A percentile compares a stretch with the other conserved stretches of the same genome.
These are phyloP conservation scores for Rhodotorula sp. DNA, from an alignment of 1,284 basidiomycete genomes.

Conservation along the genomic window DNA sequence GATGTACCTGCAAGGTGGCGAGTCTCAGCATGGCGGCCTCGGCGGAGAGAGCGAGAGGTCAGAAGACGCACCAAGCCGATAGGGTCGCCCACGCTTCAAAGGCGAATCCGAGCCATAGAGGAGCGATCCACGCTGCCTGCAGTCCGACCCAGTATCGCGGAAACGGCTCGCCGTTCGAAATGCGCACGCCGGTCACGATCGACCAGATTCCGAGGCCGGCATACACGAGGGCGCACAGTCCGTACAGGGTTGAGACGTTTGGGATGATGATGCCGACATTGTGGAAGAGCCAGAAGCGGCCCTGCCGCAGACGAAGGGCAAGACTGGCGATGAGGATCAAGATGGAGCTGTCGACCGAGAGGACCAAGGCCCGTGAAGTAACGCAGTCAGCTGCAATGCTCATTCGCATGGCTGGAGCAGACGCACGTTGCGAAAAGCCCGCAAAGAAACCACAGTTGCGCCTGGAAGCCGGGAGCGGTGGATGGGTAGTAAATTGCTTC, in stretches of 20 bases:
- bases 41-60: not conserved
- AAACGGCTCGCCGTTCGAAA: not conserved
- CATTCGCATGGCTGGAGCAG: not conserved
- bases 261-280: conserved; percentile 31
- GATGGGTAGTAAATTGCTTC: conserved; percentile 1
- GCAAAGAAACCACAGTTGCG: conserved; percentile 12
- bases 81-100: conserved; percentile 27
- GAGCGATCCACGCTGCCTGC: conserved; percentile 4
- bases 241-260: conserved; percentile 9
- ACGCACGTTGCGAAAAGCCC: conserved; percentile 1
- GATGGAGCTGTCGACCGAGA: conserved; percentile 1
- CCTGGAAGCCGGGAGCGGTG: not conserved
- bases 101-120: conserved; percentile 22
- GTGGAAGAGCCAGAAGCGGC: conserved; percentile 32
- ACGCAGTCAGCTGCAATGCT: not conserved
- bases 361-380: too few relatives aligned
- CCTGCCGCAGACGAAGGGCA: conserved; percentile 19
- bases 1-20: conserved; percentile 15
- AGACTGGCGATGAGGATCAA: conserved; percentile 16
- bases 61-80: conserved; percentile 3
- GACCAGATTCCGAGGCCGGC: conserved; percentile 14
- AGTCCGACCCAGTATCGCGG: conserved; percentile 13
- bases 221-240: conserved; percentile 21
- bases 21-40: not conserved
- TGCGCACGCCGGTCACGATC: conserved; percentile 12